phyloP scores from a whole-genome alignment of 2,329 filamentous ascomycete species.

The Immersiporthe knoxdaviesiana region DNA sequence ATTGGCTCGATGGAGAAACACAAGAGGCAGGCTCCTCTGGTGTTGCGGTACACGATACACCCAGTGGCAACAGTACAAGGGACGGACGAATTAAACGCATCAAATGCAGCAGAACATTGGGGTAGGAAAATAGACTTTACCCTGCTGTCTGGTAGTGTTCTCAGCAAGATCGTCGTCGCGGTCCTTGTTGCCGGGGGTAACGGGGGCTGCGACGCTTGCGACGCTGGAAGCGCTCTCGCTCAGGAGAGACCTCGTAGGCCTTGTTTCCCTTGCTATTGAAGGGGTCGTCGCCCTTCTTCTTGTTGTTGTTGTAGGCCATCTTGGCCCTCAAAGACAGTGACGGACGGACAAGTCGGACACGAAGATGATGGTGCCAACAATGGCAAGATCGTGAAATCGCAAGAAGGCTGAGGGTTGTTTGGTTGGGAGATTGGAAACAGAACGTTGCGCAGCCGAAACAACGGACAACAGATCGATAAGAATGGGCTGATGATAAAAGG shows the following conservation, averaged over 20 bases:
- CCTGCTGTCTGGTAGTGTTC: constrained; percentile 15
- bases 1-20: background rate
- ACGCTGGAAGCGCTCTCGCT: constrained; percentile 23
- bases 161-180: constrained; percentile 20
- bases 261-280: constrained; percentile 9
- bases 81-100: background rate
- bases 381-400: background rate
- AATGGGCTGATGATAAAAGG: background rate
- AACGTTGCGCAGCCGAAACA: background rate
- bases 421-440: background rate
- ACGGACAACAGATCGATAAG: background rate
- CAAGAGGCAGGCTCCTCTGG: no score
- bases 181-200: constrained; percentile 10
- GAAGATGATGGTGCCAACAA: background rate
- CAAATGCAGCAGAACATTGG: no score
- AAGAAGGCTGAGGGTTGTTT: background rate
- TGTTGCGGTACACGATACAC: background rate
- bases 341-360: background rate
- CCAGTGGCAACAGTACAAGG: background rate
- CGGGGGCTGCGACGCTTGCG: constrained; percentile 8
- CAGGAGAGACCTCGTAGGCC: constrained; percentile 19
- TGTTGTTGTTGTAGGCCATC: constrained; percentile 16
- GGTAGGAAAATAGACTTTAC: constrained; percentile 1
- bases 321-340: background rate
- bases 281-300: constrained; percentile 19